Evolutionary conservation across 768 basidiomycete species (phyloP).

Genomic region (Leccinellum albellum): DNA sequence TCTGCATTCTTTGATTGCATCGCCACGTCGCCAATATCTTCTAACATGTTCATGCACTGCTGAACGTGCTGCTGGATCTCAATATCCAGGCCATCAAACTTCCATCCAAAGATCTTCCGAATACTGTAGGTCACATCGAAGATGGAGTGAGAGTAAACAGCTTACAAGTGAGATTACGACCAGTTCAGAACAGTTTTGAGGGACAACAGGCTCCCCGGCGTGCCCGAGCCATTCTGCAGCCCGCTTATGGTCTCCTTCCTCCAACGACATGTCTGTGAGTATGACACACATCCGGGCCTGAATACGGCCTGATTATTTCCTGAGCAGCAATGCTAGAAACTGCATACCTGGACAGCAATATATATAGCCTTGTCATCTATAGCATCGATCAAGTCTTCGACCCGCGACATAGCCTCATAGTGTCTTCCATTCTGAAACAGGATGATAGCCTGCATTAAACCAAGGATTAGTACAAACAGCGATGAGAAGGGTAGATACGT

Average conservation of each 20-base stretch:
- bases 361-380: neutral
- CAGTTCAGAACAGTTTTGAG: neutral
- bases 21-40: neutral
- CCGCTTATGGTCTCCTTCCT: neutral
- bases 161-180: conserved; percentile 9
- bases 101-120: conserved; percentile 10
- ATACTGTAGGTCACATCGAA: neutral
- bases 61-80: neutral
- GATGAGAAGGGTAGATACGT: fast-evolving
- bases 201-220: neutral
- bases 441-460: conserved; percentile 1
- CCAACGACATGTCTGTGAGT: neutral
- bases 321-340: fast-evolving
- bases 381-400: neutral
- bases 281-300: conserved; percentile 9
- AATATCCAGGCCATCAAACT: neutral
- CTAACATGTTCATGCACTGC: neutral
- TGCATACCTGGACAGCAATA: conserved; percentile 2
- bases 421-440: conserved; percentile 7
- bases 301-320: neutral
- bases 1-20: neutral
- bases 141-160: fast-evolving
- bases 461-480: neutral
- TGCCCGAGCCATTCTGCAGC: neutral
- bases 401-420: neutral